Conservation (phyloP, 352 stramenopile species). For the Ochromonadaceae sp. region DNA sequence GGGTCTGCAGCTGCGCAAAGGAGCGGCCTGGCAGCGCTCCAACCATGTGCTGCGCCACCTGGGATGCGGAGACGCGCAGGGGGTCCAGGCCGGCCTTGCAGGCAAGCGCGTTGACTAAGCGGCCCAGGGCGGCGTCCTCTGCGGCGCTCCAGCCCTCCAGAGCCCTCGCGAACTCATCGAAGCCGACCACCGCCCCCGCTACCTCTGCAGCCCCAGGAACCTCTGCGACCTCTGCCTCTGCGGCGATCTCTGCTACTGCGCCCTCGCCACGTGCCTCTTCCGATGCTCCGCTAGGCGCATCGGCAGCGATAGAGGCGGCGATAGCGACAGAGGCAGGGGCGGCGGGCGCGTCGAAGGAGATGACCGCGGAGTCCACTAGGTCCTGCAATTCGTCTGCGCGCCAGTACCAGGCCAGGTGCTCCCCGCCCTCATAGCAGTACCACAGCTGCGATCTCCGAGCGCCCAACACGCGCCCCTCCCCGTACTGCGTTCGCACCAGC, state of each 20-base stretch:
- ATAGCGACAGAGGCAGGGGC: no score
- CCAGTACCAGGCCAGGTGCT: constrained; percentile 30
- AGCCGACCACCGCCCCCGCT: no score
- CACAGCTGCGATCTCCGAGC: constrained; percentile 21
- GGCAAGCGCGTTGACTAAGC: background rate
- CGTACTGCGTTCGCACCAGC: constrained; percentile 27
- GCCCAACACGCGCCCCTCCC: constrained; percentile 26
- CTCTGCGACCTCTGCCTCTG: no score
- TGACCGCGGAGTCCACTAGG: no score
- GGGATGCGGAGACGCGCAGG: background rate
- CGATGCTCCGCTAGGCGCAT: no score
- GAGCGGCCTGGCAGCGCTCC: background rate
- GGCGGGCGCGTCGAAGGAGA: no score
- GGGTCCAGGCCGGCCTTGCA: background rate
- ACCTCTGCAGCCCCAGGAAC: no score
- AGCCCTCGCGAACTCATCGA: no score
- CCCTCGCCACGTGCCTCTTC: no score
- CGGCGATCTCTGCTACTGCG: no score
- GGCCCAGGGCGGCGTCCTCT: background rate
- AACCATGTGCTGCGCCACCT: background rate
- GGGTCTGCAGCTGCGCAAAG: constrained; percentile 12
- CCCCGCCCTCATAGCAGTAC: constrained; percentile 27
- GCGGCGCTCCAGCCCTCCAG: background rate
- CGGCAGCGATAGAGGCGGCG: no score
- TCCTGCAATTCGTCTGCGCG: constrained; percentile 25